These are phyloP conservation scores for Wickerhamomyces chambardii DNA, from an alignment of 805 yeast species.

Conservation along the genomic window DNA sequence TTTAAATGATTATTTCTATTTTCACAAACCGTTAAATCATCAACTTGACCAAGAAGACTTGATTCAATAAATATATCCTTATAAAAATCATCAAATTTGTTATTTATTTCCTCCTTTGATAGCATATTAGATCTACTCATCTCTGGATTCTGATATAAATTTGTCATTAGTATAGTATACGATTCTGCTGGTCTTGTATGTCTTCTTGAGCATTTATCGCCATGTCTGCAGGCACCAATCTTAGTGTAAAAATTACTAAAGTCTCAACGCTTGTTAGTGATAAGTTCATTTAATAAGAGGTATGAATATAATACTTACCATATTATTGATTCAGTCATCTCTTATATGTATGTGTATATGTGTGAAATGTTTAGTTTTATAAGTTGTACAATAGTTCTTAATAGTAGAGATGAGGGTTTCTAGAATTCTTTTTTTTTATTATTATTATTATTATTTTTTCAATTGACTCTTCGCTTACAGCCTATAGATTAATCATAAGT, in stretches of 20 bases:
- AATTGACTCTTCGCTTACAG: no score
- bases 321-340: conserved; percentile 10
- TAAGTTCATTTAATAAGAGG: no score
- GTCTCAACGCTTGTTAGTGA: conserved; percentile 3
- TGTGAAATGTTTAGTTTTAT: no score
- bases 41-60: conserved; percentile 40
- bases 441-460: no score
- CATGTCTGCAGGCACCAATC: conserved; percentile 93
- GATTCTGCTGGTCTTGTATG: conserved; percentile 63
- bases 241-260: conserved; percentile 57
- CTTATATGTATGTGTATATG: no score
- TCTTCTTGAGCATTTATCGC: conserved; percentile 72
- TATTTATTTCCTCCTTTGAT: conserved; percentile 27
- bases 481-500: no score
- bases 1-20: conserved; percentile 74
- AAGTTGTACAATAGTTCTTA: no score
- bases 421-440: no score
- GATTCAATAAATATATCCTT: conserved; percentile 65
- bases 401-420: no score
- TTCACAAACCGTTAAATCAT: conserved; percentile 67
- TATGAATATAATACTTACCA: conserved; percentile 7
- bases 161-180: conserved; percentile 53
- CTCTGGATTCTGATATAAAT: conserved; percentile 56
- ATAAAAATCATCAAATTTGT: conserved; percentile 51
- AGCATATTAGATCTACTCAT: conserved; percentile 17